Base-by-base conservation (phyloP, 495 filamentous ascomycete genomes). In the Cairneyella variabilis region DNA sequence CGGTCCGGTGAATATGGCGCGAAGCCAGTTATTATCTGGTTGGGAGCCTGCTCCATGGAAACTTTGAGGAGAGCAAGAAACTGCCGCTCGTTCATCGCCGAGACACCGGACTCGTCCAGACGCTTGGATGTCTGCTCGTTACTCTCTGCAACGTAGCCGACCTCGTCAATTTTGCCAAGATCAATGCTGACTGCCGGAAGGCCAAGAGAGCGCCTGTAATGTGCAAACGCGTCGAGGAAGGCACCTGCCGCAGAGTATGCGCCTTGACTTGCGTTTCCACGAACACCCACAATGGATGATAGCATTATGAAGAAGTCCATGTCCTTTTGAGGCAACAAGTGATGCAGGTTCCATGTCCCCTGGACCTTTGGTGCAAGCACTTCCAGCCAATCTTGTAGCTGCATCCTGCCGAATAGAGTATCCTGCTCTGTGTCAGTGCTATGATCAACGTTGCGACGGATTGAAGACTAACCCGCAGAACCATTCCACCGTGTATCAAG, bases 321-420 rank as follows among this genome's bases (percentile, higher is more conserved):
- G 28, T 14, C 14, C 7, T 14, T 14, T 6, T 6, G 28, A 6
- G 6, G 28, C 28, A 14, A 6, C 6, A 32, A 32, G 28, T 32
- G 28, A 14, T 32, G 28, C 28, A 32, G 28, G 14, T 32, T 32
- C 28, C 28, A 32, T 14, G 28, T 32, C 7, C 7, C 28, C 2
- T 66, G 20, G 5, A 73, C 65, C 55, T 76, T 76, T 6, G 72
- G 71, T 32, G 45, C 52, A 0, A 66, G 61, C 3, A 57, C 64
- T 3, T 49, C 58, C n/a, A 61, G 44, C 47, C 64, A 72, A 14
- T 61, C 46, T 1, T 66, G 49, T 25, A 62, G 51, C 14, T 59
- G 55, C 62, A 76, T 68, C 8, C 27, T 41, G 9, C 38, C 30
- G 17, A 55, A 22, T 1, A 30, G 4, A 6, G 8, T 16, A 28